Percentiles rank a stretch among this genome's conserved stretches.
Evolutionary conservation across 768 basidiomycete genomes (phyloP).

Genomic region (Boletus reticulatus): DNA sequence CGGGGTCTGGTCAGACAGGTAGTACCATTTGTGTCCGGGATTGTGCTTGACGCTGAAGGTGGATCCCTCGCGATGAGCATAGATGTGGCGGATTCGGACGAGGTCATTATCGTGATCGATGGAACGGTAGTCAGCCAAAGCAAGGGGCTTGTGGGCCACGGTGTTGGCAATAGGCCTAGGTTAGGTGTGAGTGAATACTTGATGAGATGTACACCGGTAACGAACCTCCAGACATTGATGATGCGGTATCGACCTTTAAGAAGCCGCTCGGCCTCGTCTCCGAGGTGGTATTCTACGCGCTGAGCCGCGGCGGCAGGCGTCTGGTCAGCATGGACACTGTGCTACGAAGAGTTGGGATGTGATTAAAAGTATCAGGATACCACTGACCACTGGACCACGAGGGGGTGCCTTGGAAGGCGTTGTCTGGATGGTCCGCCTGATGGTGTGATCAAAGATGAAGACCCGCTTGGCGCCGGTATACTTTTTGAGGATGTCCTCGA

Average conservation of each 20-base stretch:
- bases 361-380: neutral
- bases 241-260: conserved; percentile 41
- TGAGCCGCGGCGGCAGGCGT: conserved; percentile 35
- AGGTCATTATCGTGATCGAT: conserved; percentile 38
- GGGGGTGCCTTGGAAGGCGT: neutral
- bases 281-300: conserved; percentile 39
- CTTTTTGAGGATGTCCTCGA: conserved; percentile 40
- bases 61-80: conserved; percentile 33
- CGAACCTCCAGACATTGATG: conserved; percentile 46
- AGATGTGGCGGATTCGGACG: conserved; percentile 36
- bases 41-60: conserved; percentile 37
- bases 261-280: conserved; percentile 40
- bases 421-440: conserved; percentile 27
- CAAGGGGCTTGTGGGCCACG: conserved; percentile 41
- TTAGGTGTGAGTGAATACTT: neutral
- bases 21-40: conserved; percentile 39
- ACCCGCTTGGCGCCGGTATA: conserved; percentile 38
- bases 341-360: conserved; percentile 15
- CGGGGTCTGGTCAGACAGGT: conserved; percentile 37
- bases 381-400: conserved; percentile 36
- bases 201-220: neutral
- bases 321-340: conserved; percentile 46
- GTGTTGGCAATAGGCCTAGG: conserved; percentile 36
- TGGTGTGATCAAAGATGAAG: conserved; percentile 46
- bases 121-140: conserved; percentile 39